These are phyloP conservation scores for Verticillium albo-atrum DNA, from an alignment of 2,329 filamentous ascomycete genomes.

Conservation along the genomic window DNA sequence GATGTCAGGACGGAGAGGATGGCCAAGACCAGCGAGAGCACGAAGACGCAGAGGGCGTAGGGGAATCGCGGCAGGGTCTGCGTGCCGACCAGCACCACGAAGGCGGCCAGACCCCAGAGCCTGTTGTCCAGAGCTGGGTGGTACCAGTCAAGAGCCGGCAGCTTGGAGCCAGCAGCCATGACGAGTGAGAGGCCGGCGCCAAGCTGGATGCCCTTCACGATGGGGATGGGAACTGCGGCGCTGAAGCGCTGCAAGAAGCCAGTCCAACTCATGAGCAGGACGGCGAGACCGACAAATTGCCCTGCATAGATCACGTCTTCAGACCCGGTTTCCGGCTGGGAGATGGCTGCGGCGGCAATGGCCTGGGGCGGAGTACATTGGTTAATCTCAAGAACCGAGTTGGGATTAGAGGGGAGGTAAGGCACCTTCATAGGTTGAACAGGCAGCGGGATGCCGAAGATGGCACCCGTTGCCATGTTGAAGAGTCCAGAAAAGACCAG, in stretches of 20 bases:
- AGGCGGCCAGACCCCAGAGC: conserved; percentile 70
- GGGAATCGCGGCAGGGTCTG: conserved; percentile 64
- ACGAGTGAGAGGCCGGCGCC: conserved; percentile 83
- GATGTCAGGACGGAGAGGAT: conserved; percentile 29
- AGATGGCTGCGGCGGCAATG: conserved; percentile 86
- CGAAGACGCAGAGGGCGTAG: conserved; percentile 71
- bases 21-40: conserved; percentile 64
- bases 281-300: conserved; percentile 64
- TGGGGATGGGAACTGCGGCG: conserved; percentile 72
- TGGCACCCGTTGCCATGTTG: conserved; percentile 75
- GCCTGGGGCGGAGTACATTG: conserved; percentile 41
- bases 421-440: conserved; percentile 81
- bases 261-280: conserved; percentile 73
- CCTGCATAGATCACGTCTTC: conserved; percentile 75
- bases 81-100: conserved; percentile 65
- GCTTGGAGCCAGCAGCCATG: conserved; percentile 66
- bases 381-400: not conserved
- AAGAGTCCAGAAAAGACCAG: conserved; percentile 84
- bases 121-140: conserved; percentile 70
- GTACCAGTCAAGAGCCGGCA: conserved; percentile 67
- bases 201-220: conserved; percentile 93
- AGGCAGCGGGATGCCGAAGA: conserved; percentile 85
- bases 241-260: conserved; percentile 74
- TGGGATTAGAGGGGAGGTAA: not conserved
- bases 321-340: conserved; percentile 49